Percentiles rank a stretch among this genome's conserved stretches.
phyloP scores from a whole-genome alignment of 345 rosid species.

The Isatis tinctoria region DNA sequence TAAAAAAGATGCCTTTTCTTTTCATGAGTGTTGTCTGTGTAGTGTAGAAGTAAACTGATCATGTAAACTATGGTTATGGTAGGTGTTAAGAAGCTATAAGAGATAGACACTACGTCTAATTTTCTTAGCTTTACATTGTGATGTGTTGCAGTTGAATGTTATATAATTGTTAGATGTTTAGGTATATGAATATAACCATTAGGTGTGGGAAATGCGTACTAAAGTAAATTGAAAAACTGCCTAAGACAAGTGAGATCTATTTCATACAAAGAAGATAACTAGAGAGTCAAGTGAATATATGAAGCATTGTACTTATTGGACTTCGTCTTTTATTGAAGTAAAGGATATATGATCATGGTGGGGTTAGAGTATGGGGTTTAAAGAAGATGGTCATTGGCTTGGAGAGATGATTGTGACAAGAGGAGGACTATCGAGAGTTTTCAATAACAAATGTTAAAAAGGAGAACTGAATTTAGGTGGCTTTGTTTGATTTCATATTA shows the following conservation, averaged over 20 bases:
- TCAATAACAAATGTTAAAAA: neutral
- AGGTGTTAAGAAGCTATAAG: neutral
- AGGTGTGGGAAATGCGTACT: neutral
- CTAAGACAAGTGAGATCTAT: neutral
- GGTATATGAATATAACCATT: neutral
- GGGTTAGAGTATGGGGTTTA: neutral
- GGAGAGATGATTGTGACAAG: slow-evolving; percentile 4
- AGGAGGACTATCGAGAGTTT: neutral
- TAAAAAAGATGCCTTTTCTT: neutral
- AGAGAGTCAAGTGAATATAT: neutral
- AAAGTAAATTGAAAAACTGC: neutral
- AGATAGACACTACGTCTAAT: neutral
- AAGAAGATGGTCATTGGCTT: neutral
- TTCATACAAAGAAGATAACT: neutral
- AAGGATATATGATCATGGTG: slow-evolving; percentile 4
- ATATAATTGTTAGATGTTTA: neutral
- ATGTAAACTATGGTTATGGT: neutral
- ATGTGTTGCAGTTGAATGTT: neutral
- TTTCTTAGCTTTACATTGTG: neutral
- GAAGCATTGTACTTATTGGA: slow-evolving; percentile 3
- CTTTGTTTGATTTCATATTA: neutral
- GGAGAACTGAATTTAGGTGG: neutral
- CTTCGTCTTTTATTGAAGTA: neutral
- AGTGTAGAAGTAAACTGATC: neutral
- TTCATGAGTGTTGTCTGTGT: neutral